A percentile compares a stretch with the other conserved stretches of the same genome.
These are phyloP conservation scores for Monosporascus sp. DNA, from an alignment of 2,329 filamentous ascomycete genomes.

Conservation along the genomic window DNA sequence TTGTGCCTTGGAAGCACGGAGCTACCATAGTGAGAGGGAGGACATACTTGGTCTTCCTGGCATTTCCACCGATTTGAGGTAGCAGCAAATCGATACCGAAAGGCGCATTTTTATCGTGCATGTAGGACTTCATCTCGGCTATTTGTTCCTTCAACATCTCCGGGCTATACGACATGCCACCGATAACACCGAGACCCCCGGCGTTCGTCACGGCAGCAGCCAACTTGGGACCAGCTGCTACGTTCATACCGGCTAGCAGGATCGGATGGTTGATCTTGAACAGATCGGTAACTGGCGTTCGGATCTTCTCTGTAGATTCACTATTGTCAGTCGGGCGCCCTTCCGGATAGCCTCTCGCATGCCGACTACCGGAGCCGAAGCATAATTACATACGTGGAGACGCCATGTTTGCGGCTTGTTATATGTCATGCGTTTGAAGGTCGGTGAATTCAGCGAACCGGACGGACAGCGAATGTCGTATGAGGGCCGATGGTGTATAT, in stretches of 20 bases:
- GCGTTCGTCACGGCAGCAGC: conserved; percentile 96
- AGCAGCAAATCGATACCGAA: conserved; percentile 93
- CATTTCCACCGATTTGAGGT: conserved; percentile 89
- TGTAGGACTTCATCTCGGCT: conserved; percentile 82
- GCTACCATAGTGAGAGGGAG: background rate
- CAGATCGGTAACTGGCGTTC: conserved; percentile 88
- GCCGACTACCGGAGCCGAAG: conserved; percentile 1
- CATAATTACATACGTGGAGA: conserved; percentile 24
- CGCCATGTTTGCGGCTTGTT: conserved; percentile 22
- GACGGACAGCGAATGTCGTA: background rate
- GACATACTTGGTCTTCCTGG: conserved; percentile 82
- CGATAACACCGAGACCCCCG: conserved; percentile 92
- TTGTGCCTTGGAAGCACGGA: conserved; percentile 1
- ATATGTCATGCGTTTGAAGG: background rate
- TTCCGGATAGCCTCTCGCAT: too few species aligned
- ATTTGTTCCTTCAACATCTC: conserved; percentile 97
- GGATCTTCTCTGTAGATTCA: conserved; percentile 66
- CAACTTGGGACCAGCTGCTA: conserved; percentile 91
- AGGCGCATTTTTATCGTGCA: conserved; percentile 86
- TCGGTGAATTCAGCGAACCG: background rate
- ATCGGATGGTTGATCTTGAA: conserved; percentile 97
- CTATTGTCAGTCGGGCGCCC: conserved; percentile 13
- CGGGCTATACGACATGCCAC: conserved; percentile 91
- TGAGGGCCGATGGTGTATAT: background rate
- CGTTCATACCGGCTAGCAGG: conserved; percentile 97